Base-by-base conservation (phyloP, 257 asterid genomes). In the Coffea canephora region DNA sequence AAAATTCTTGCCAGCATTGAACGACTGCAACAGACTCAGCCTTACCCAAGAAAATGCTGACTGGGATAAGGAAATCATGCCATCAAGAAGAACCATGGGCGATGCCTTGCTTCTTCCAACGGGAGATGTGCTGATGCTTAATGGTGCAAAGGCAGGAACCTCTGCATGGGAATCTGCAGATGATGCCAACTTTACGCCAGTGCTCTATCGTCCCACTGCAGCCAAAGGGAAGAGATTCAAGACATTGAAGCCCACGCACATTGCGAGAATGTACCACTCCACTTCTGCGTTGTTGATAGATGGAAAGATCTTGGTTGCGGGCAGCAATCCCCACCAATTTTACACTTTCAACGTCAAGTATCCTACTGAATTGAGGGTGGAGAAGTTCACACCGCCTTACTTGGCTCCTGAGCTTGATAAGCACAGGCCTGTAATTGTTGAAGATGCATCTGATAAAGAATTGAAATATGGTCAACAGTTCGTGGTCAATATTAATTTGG, bases 241-340 rank as follows among this genome's bases (percentile, higher is more conserved):
- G 78, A 88, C 82, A 75, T 45, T 94, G 27, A 71, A 83, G 14
- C 85, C 92, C 0, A 12, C 97, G 11, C 48, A 46, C 0, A 90
- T 96, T 36, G 88, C 99, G 0, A 79, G 98, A 36, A 96, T 96
- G 97, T 96, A 96, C 85, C 99, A 96, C 79, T 92, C 98, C 0
- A 23, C 80, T 13, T 85, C 89, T 0, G 91, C 92, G 0, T 89
- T 96, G n/a, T 77, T 96, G 18, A 97, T 96, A 0, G 89, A 86
- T 21, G 97, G 96, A 1, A 77, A 89, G n/a, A 48, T 96, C 46
- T 80, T 96, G 0, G 91, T 91, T 0, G 94, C 96, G 0, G 99
- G 99, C 3, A 94, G 98, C 84, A 96, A 96, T 81, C 87, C 98
- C 0, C 88, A 96, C 67, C 83, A 88, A 0, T 80, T 68, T 67